These are phyloP conservation scores for Gonium pectorale DNA, from an alignment of 139 green algal genomes.

Conservation along the genomic window DNA sequence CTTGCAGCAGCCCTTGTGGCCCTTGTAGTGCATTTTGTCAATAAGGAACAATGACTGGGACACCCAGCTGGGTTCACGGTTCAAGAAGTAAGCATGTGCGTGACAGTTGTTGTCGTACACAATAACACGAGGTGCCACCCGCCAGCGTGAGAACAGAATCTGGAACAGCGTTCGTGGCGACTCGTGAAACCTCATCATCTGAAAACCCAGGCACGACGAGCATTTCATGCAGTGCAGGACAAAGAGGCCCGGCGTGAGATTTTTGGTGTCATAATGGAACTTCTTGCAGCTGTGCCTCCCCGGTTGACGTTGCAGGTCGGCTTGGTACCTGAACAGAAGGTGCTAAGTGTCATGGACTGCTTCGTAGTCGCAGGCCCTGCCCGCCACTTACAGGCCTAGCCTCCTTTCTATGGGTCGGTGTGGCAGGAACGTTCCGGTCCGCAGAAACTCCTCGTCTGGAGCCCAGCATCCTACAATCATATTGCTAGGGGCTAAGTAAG, in stretches of 20 bases:
- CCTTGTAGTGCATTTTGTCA: background rate
- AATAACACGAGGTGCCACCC: background rate
- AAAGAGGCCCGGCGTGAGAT: background rate
- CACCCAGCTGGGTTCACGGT: background rate
- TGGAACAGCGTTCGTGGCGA: slow-evolving; percentile 6
- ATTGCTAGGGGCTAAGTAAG: no score
- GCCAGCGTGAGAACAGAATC: background rate
- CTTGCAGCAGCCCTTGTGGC: background rate
- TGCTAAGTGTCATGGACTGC: no score
- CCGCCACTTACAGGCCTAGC: no score
- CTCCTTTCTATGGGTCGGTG: no score
- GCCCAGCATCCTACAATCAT: no score
- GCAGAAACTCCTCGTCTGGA: no score
- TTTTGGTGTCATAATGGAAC: background rate
- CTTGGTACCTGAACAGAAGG: background rate
- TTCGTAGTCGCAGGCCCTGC: no score
- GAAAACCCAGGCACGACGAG: background rate
- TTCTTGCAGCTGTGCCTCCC: background rate
- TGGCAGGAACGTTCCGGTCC: no score
- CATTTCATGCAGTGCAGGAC: slow-evolving; percentile 22
- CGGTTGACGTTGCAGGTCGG: background rate
- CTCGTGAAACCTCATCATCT: background rate
- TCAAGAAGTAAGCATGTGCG: background rate
- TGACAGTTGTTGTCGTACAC: slow-evolving; percentile 30
- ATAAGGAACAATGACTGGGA: background rate